Evolutionary conservation across 257 asterid genomes (phyloP).

Genomic region (Nicotiana tabacum): DNA sequence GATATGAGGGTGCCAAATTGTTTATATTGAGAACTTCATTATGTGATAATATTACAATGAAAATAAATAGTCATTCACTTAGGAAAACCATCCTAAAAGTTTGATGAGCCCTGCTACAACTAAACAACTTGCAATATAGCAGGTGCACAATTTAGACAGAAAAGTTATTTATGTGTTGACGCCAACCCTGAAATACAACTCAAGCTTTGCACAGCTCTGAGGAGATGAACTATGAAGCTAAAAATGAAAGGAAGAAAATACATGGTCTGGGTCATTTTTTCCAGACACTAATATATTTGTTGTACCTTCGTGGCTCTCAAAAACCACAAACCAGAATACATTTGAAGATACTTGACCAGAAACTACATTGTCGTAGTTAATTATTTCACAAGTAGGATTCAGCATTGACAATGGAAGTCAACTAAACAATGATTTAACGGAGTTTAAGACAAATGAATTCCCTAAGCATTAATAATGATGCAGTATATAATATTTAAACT

Average conservation of each 20-base stretch:
- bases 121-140: not conserved
- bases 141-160: not conserved
- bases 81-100: not conserved
- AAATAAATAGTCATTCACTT: not conserved
- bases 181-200: not conserved
- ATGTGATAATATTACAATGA: not conserved
- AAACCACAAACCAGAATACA: not conserved
- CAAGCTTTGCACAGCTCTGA: too few species aligned
- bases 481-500: not conserved
- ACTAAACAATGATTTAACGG: not conserved
- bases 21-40: not conserved
- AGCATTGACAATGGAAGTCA: not conserved
- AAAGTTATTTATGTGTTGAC: not conserved
- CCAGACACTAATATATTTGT: not conserved
- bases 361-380: not conserved
- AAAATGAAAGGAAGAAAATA: not conserved
- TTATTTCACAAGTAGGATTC: not conserved
- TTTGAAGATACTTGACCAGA: not conserved
- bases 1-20: not conserved
- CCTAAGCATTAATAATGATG: not conserved
- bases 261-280: not conserved
- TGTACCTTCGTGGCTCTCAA: not conserved
- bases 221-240: too few species aligned
- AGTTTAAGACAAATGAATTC: not conserved
- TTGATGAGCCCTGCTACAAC: not conserved